Evolutionary conservation across 371 early-diverging fungal genomes (phyloP).

Genomic region (Chytridiales sp.): DNA sequence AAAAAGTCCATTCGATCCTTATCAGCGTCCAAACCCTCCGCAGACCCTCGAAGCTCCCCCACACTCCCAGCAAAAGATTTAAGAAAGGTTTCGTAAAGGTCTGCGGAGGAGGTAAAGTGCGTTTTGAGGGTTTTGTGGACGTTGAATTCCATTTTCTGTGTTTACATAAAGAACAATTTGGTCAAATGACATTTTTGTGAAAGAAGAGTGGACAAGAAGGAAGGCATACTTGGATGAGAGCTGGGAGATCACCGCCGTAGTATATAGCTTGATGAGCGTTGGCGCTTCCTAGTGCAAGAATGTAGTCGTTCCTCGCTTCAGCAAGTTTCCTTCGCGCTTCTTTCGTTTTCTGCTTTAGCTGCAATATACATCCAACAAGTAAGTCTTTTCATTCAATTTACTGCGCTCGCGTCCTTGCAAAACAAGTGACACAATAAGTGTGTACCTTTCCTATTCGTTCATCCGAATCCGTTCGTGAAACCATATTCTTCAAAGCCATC

Average conservation of each 20-base stretch:
- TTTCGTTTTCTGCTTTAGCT: constrained; percentile 40
- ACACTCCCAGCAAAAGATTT: constrained; percentile 12
- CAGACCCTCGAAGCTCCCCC: constrained; percentile 13
- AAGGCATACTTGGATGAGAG: constrained; percentile 32
- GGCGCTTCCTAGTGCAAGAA: constrained; percentile 34
- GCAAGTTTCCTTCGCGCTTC: constrained; percentile 24
- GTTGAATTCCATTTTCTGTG: too few species aligned
- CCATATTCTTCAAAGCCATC: constrained; percentile 39
- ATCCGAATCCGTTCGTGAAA: constrained; percentile 41
- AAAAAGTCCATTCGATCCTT: constrained; percentile 36
- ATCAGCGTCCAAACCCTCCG: constrained; percentile 20
- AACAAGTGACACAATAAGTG: background rate
- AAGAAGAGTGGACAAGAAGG: background rate
- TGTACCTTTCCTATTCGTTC: constrained; percentile 40
- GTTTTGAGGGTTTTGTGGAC: constrained; percentile 24
- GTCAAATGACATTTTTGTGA: constrained; percentile 43
- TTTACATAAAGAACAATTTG: too few species aligned
- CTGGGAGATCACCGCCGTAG: constrained; percentile 37
- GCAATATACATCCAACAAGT: too few species aligned
- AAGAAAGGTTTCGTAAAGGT: constrained; percentile 27
- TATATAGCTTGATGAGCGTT: constrained; percentile 38
- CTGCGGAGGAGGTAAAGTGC: constrained; percentile 25
- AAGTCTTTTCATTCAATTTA: too few species aligned
- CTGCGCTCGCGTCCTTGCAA: background rate
- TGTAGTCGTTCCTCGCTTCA: constrained; percentile 44